Conservation (phyloP, 208 protist genomes). For the Phytomonas sp. region DNA sequence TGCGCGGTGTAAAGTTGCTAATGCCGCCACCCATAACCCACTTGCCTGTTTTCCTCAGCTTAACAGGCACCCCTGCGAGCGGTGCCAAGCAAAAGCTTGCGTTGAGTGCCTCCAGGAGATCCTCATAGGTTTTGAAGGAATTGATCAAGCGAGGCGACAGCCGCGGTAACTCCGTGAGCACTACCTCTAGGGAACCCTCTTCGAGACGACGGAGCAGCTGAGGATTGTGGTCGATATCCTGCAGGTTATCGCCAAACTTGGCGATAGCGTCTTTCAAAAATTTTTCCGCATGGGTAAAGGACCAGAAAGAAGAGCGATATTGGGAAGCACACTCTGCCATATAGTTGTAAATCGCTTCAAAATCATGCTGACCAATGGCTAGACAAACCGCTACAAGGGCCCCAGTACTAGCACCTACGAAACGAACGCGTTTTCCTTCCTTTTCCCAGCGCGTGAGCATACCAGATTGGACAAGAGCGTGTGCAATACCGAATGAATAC, state of each 20-base stretch:
- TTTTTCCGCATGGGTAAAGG: slow-evolving; percentile 31
- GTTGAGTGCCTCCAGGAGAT: slow-evolving; percentile 42
- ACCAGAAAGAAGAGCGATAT: slow-evolving; percentile 34
- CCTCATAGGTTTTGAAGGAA: slow-evolving; percentile 32
- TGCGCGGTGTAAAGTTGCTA: slow-evolving; percentile 54
- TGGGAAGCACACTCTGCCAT: slow-evolving; percentile 23
- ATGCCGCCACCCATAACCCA: slow-evolving; percentile 72
- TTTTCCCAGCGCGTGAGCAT: slow-evolving; percentile 32
- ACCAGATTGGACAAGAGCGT: slow-evolving; percentile 59
- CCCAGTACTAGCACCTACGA: slow-evolving; percentile 51
- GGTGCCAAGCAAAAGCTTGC: slow-evolving; percentile 71
- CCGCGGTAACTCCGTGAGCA: slow-evolving; percentile 51
- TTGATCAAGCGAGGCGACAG: slow-evolving; percentile 30
- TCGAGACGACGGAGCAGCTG: slow-evolving; percentile 18
- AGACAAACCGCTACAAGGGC: slow-evolving; percentile 38
- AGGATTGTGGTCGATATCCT: slow-evolving; percentile 27
- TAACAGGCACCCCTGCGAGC: slow-evolving; percentile 62
- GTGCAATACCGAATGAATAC: slow-evolving; percentile 69
- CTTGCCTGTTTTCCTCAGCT: slow-evolving; percentile 42
- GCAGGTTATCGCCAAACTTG: slow-evolving; percentile 31
- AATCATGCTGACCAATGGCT: slow-evolving; percentile 32
- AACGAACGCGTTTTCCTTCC: slow-evolving; percentile 55
- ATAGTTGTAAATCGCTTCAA: slow-evolving; percentile 35
- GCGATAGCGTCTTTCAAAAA: slow-evolving; percentile 39
- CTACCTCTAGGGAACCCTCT: slow-evolving; percentile 58